phyloP scores from a whole-genome alignment of 805 yeast species.

The Komagataella kurtzmanii region DNA sequence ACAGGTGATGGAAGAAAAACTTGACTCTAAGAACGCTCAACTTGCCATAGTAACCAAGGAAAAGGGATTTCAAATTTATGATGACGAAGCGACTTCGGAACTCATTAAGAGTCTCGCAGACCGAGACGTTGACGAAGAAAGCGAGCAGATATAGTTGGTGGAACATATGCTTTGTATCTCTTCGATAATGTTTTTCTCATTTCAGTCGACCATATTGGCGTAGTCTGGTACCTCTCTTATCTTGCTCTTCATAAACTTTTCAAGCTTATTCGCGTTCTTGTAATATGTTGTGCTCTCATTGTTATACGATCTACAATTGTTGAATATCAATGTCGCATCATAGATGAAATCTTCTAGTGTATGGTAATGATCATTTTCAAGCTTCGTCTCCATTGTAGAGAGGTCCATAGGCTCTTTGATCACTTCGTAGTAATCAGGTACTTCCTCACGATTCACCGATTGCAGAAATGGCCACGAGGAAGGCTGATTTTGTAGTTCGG shows the following conservation, averaged over 20 bases:
- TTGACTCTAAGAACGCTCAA: slow-evolving; percentile 91
- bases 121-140: slow-evolving; percentile 37
- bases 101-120: slow-evolving; percentile 70
- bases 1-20: slow-evolving; percentile 98
- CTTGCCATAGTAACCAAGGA: slow-evolving; percentile 84
- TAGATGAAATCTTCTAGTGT: slow-evolving; percentile 84
- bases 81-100: slow-evolving; percentile 69
- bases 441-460: slow-evolving; percentile 89
- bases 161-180: not conserved
- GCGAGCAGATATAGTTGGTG: slow-evolving; percentile 7
- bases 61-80: slow-evolving; percentile 75
- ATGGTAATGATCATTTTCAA: slow-evolving; percentile 85
- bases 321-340: slow-evolving; percentile 76
- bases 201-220: slow-evolving; percentile 54
- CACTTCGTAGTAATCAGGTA: slow-evolving; percentile 90
- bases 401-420: slow-evolving; percentile 98
- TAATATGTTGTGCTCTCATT: slow-evolving; percentile 90
- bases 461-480: slow-evolving; percentile 96
- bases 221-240: slow-evolving; percentile 88
- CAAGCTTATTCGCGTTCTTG: slow-evolving; percentile 89
- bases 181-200: not conserved
- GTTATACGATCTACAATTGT: slow-evolving; percentile 86
- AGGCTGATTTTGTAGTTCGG: slow-evolving; percentile 87
- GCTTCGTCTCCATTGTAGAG: slow-evolving; percentile 85
- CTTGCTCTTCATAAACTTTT: slow-evolving; percentile 73